A percentile compares a stretch with the other conserved stretches of the same genome.
phyloP scores from a whole-genome alignment of 2,329 filamentous ascomycete genomes.

The Neoascochyta sp. region DNA sequence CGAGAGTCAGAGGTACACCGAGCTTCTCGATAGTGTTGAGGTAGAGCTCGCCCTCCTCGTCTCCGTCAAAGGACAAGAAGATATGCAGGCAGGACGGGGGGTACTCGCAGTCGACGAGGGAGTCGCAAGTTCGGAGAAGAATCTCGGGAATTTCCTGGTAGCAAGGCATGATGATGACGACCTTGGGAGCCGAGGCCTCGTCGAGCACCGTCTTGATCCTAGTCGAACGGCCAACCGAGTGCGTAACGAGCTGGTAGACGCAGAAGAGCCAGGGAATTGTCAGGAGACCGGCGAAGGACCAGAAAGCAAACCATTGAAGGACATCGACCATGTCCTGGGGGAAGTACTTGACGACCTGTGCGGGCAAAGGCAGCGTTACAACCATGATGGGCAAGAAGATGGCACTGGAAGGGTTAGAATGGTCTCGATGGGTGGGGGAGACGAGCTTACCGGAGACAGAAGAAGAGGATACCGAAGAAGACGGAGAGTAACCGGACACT shows the following conservation, averaged over 20 bases:
- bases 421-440: not conserved
- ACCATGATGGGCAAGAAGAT: constrained; percentile 94
- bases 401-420: constrained; percentile 49
- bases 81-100: constrained; percentile 88
- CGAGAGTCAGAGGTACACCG: constrained; percentile 72
- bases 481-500: constrained; percentile 75
- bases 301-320: constrained; percentile 94
- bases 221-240: constrained; percentile 76
- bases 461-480: constrained; percentile 69
- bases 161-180: constrained; percentile 94
- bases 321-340: constrained; percentile 64
- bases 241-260: constrained; percentile 84
- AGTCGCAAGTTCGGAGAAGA: constrained; percentile 81
- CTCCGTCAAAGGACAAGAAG: constrained; percentile 92
- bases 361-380: constrained; percentile 81
- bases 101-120: constrained; percentile 90
- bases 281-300: constrained; percentile 80
- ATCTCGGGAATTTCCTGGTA: constrained; percentile 88
- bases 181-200: constrained; percentile 82
- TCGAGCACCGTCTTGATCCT: constrained; percentile 81
- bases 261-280: constrained; percentile 91
- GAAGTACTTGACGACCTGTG: constrained; percentile 67
- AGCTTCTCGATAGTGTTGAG: constrained; percentile 80
- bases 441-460: constrained; percentile 62
- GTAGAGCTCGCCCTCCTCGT: constrained; percentile 83